Evolutionary conservation across 192 early-diverging fungal species (phyloP).

Genomic region (Mortierella alpina): DNA sequence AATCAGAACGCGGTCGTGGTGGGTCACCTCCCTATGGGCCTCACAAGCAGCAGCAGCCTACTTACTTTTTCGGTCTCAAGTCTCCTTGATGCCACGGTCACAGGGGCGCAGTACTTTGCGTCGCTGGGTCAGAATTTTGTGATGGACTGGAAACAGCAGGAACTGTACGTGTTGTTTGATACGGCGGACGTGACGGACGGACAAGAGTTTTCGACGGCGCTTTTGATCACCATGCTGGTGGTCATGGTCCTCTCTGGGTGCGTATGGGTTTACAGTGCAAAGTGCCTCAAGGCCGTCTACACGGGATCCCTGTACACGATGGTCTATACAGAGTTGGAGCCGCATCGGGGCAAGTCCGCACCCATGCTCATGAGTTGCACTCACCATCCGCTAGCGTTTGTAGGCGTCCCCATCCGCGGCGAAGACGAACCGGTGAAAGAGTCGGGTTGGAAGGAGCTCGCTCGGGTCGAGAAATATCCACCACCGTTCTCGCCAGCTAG

Average conservation of each 20-base stretch:
- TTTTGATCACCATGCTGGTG: background rate
- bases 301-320: slow-evolving; percentile 5
- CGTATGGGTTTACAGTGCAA: background rate
- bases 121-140: slow-evolving; percentile 7
- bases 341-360: too few relatives aligned
- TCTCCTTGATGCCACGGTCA: background rate
- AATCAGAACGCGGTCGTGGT: background rate
- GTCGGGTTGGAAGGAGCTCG: too few relatives aligned
- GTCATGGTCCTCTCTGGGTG: slow-evolving; percentile 1
- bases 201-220: background rate
- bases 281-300: background rate
- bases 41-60: background rate
- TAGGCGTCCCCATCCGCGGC: background rate
- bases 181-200: slow-evolving; percentile 7
- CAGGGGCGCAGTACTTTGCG: background rate
- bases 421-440: too few relatives aligned
- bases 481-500: too few relatives aligned
- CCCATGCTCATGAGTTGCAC: background rate
- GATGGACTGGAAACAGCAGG: slow-evolving; percentile 3
- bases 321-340: background rate
- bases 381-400: background rate
- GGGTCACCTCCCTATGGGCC: background rate
- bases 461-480: too few relatives aligned
- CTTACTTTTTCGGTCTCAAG: background rate
- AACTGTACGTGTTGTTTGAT: slow-evolving; percentile 8